Conservation (phyloP, 1,284 basidiomycete species). For the Porodaedalea pini region DNA sequence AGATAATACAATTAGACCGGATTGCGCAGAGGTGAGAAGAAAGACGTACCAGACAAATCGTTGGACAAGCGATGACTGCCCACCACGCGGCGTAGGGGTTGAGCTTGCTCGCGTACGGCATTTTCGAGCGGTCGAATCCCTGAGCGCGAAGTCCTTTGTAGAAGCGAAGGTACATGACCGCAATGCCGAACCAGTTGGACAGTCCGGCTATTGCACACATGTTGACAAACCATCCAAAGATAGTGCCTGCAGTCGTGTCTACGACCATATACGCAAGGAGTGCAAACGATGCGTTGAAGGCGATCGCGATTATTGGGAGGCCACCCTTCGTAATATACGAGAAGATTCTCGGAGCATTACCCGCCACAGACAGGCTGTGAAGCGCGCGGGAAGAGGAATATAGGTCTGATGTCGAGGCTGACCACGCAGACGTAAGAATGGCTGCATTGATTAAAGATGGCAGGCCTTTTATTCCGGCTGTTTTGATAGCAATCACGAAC, state of each 20-base stretch:
- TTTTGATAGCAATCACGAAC: slow-evolving; percentile 77
- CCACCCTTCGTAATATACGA: slow-evolving; percentile 63
- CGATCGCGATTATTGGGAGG: slow-evolving; percentile 71
- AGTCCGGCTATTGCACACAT: slow-evolving; percentile 65
- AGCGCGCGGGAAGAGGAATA: slow-evolving; percentile 80
- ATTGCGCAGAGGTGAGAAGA: background rate
- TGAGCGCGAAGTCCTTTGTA: slow-evolving; percentile 42
- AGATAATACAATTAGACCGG: background rate
- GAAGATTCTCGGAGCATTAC: slow-evolving; percentile 79
- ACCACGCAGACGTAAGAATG: slow-evolving; percentile 82
- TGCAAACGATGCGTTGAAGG: slow-evolving; percentile 64
- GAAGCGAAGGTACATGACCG: slow-evolving; percentile 46
- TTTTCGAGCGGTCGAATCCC: slow-evolving; percentile 35
- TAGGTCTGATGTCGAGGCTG: slow-evolving; percentile 79
- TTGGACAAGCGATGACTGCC: slow-evolving; percentile 46
- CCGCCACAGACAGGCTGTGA: slow-evolving; percentile 74
- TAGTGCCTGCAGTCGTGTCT: slow-evolving; percentile 54
- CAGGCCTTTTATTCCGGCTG: slow-evolving; percentile 70
- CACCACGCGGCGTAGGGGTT: slow-evolving; percentile 44
- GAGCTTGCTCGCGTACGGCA: slow-evolving; percentile 37
- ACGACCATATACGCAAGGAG: slow-evolving; percentile 73
- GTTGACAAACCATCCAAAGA: slow-evolving; percentile 78
- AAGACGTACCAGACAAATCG: slow-evolving; percentile 65
- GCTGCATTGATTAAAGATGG: slow-evolving; percentile 85
- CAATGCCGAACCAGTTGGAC: slow-evolving; percentile 73